Evolutionary conservation across 2,329 filamentous ascomycete genomes (phyloP), one percentile per base, ranked within the genome.

Genomic region (Fusarium austroafricanum): DNA sequence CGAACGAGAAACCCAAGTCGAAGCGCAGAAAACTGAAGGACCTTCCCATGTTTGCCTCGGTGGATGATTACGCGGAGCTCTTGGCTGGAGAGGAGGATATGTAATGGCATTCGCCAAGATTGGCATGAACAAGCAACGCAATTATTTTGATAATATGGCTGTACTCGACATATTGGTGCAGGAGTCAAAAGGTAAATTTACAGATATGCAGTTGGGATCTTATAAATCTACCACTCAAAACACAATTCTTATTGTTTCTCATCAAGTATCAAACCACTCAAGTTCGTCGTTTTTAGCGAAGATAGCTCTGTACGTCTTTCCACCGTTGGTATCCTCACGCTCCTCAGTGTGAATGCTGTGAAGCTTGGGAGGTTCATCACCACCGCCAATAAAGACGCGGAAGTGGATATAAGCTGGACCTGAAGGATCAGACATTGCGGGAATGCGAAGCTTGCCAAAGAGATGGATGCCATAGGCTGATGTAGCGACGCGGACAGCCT

Each of bases 341-440:
- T 97, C 97, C 67, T 97, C 82, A 4, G 94, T 94, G 87, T 97
- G 97, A 33, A 95, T 94, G 77, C 97, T 93, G 67, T 95, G 88
- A 85, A 94, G 84, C 87, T 97, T 94, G 33, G 94, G 91, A 77
- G 66, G 60, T 15, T 93, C 92, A 65, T 97, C 86, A 10, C 92
- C 90, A 10, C 97, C 88, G 78, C 97, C 93, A 62, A 97, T 89
- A 76, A 90, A 96, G 52, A 97, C 92, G 81, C 97, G 94, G 70
- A 97, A 87, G 79, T 97, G 97, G 7, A 92, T 89, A 58, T 97
- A 85, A 0, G 91, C 80, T 61, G 90, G 90, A 67, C 89, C 89
- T 51, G 83, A 81, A 33, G 61, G 29, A 49, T 83, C 81, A 37
- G 84, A 79, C 37, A 73, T 31, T 39, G 64, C 70, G 35, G 79